Conservation (phyloP, 148 eudicot genomes). For the Rhododendron ovatum region DNA sequence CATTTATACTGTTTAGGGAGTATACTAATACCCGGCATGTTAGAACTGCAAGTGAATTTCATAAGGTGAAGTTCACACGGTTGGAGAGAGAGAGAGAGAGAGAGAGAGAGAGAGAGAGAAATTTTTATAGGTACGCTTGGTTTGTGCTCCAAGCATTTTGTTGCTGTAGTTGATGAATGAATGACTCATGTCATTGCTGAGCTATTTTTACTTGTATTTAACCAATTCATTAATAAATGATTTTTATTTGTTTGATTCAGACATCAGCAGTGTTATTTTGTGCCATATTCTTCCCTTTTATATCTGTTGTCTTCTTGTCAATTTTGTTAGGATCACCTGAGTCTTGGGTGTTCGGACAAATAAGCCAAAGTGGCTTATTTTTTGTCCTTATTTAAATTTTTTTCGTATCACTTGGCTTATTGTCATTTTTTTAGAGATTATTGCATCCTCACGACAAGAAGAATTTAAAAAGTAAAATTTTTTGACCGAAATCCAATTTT, state of each 20-base stretch:
- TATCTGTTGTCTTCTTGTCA: neutral
- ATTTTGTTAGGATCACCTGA: neutral
- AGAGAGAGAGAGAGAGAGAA: neutral
- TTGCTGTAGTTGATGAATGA: neutral
- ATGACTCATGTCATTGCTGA: neutral
- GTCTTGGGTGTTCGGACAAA: no score
- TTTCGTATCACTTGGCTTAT: no score
- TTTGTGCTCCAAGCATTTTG: neutral
- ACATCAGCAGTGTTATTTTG: neutral
- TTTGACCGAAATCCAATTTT: no score
- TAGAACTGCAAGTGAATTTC: neutral
- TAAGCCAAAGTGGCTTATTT: no score
- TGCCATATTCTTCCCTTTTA: neutral
- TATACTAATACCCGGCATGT: neutral
- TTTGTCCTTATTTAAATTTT: no score
- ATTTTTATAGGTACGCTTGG: neutral
- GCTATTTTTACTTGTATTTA: neutral
- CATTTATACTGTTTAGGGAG: neutral
- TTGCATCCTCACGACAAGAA: no score
- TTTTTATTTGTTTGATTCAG: neutral
- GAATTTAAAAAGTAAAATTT: no score
- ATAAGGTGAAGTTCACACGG: neutral
- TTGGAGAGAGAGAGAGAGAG: neutral
- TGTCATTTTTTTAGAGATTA: no score
- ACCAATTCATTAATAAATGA: neutral